These are phyloP conservation scores for Russula griseocarnosa DNA, from an alignment of 768 basidiomycete genomes.

Conservation along the genomic window DNA sequence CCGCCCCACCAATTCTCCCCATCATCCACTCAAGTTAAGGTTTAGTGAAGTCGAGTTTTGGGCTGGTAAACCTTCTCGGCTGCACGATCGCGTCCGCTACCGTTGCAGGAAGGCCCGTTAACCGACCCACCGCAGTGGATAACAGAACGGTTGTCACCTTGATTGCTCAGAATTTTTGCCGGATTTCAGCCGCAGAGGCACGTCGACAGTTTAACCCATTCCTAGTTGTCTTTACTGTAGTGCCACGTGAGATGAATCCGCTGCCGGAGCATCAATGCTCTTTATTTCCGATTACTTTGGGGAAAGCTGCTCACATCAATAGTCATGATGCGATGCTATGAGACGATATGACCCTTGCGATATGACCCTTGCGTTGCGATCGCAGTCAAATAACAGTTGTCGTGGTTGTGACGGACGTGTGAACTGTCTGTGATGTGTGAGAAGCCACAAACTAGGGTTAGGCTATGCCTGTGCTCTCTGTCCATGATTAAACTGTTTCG, in stretches of 20 bases:
- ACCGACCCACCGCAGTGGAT: constrained; percentile 62
- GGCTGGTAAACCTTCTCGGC: constrained; percentile 90
- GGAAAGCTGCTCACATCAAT: background rate
- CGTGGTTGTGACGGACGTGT: background rate
- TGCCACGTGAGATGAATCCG: background rate
- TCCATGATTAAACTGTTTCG: constrained; percentile 15
- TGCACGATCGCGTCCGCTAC: constrained; percentile 88
- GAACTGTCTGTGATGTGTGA: too few relatives aligned
- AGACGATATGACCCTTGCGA: background rate
- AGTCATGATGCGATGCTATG: background rate
- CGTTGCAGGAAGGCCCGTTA: constrained; percentile 46
- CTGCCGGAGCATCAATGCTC: background rate
- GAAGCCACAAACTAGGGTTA: constrained; percentile 9
- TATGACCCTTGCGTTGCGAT: too few relatives aligned
- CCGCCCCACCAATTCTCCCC: constrained; percentile 1
- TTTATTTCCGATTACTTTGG: background rate
- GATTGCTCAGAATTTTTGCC: background rate
- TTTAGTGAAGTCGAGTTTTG: constrained; percentile 93
- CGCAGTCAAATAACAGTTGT: background rate
- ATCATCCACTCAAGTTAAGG: constrained; percentile 8
- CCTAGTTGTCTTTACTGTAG: background rate
- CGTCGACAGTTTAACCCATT: background rate
- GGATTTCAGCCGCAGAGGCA: background rate
- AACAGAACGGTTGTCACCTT: constrained; percentile 73
- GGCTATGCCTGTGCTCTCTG: background rate